A percentile compares a stretch with the other conserved stretches of the same genome.
These are phyloP conservation scores for Debaryomyces udenii DNA, from an alignment of 1,139 yeast species.

Conservation along the genomic window DNA sequence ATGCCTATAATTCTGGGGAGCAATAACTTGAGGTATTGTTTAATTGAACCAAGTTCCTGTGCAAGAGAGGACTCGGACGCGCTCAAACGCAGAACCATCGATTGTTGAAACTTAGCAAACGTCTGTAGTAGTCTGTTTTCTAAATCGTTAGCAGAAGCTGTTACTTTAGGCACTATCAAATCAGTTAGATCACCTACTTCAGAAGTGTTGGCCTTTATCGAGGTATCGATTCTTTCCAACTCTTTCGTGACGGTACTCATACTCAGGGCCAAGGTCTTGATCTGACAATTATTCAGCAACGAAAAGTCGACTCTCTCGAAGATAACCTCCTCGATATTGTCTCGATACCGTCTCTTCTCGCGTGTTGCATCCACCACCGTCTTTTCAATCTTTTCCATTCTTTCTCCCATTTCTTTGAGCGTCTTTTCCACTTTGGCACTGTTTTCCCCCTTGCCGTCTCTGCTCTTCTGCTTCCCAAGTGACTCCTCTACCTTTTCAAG, in stretches of 20 bases:
- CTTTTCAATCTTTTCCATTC: background rate
- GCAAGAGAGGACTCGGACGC: conserved; percentile 2
- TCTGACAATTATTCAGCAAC: background rate
- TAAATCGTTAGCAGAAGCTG: background rate
- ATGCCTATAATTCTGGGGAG: conserved; percentile 25
- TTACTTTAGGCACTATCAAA: background rate
- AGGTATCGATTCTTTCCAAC: background rate
- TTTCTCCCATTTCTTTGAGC: background rate
- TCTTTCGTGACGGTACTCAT: background rate
- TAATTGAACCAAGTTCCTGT: conserved; percentile 17
- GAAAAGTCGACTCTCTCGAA: background rate
- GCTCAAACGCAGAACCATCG: background rate
- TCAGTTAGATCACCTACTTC: background rate
- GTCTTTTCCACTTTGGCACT: background rate
- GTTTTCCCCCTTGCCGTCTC: background rate
- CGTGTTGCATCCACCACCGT: background rate
- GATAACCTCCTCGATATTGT: background rate
- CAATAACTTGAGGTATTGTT: conserved; percentile 24
- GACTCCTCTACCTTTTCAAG: conserved; percentile 4
- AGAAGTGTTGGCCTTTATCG: background rate
- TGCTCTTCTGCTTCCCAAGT: background rate
- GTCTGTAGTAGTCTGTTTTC: background rate
- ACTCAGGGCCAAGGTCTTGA: background rate
- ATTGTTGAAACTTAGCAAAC: background rate
- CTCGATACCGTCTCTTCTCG: conserved; percentile 3